Conservation (phyloP, 1,284 basidiomycete genomes). For the Cryptococcus sp. region DNA sequence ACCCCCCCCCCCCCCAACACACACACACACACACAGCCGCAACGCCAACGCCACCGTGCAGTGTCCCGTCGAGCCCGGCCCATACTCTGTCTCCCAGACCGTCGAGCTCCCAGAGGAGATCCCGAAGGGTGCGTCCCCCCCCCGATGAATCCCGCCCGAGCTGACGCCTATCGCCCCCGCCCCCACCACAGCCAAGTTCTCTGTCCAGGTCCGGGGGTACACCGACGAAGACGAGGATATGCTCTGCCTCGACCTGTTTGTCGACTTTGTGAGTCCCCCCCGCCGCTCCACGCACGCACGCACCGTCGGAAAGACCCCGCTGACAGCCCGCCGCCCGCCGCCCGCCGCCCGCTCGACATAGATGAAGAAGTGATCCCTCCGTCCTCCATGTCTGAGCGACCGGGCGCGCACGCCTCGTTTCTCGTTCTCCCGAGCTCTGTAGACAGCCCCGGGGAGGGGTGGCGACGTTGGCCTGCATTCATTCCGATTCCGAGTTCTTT, state of each 20-base stretch:
- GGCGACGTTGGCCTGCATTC: too few species aligned
- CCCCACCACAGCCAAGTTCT: conserved; percentile 70
- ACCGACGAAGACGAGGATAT: conserved; percentile 74
- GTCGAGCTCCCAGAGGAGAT: conserved; percentile 84
- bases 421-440: too few species aligned
- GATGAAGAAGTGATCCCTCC: conserved; percentile 11
- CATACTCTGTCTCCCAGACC: conserved; percentile 69
- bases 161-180: background rate
- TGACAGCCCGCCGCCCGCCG: background rate
- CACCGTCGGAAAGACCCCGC: too few species aligned
- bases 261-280: conserved; percentile 54
- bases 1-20: background rate
- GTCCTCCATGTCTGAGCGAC: background rate
- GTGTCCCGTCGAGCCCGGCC: conserved; percentile 60
- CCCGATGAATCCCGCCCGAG: too few species aligned
- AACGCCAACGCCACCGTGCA: conserved; percentile 43
- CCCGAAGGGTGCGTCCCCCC: conserved; percentile 63
- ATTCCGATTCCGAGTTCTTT: too few species aligned
- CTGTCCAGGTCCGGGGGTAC: conserved; percentile 66
- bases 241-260: conserved; percentile 72
- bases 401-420: too few species aligned
- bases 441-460: too few species aligned
- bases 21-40: too few species aligned
- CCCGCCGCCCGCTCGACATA: background rate
- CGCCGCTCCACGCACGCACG: too few species aligned